These are phyloP conservation scores for Heterobasidion parviporum DNA, from an alignment of 1,284 basidiomycete species.

Conservation along the genomic window DNA sequence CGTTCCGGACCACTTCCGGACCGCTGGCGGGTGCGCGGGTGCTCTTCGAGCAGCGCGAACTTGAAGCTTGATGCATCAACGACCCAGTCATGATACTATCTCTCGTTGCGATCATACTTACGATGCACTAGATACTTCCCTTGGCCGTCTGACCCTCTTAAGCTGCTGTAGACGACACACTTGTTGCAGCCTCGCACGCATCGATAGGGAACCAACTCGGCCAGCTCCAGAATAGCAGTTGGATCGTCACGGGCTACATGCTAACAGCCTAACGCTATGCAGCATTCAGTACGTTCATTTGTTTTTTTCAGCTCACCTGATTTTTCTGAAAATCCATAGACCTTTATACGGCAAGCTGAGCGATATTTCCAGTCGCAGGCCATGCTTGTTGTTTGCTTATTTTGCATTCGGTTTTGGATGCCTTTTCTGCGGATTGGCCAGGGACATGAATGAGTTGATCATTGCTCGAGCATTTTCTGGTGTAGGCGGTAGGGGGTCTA, in stretches of 20 bases:
- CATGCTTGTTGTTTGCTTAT: conserved; percentile 49
- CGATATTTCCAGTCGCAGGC: conserved; percentile 58
- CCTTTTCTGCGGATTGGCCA: conserved; percentile 43
- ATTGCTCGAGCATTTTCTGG: conserved; percentile 48
- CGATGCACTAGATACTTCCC: conserved; percentile 34
- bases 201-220: conserved; percentile 56
- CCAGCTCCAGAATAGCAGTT: conserved; percentile 55
- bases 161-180: conserved; percentile 50
- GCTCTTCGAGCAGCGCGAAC: too few species aligned
- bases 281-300: conserved; percentile 45
- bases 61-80: too few species aligned
- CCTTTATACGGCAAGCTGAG: conserved; percentile 58
- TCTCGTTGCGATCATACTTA: too few species aligned
- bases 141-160: conserved; percentile 52
- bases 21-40: too few species aligned
- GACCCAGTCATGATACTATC: too few species aligned
- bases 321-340: conserved; percentile 20
- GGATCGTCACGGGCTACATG: conserved; percentile 59
- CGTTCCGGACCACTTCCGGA: too few species aligned
- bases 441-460: conserved; percentile 49
- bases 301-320: background rate
- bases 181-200: conserved; percentile 52
- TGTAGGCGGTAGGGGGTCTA: conserved; percentile 56
- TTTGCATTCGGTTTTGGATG: conserved; percentile 45
- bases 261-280: conserved; percentile 48